These are phyloP conservation scores for Gnomoniopsis smithogilvyi DNA, from an alignment of 2,329 filamentous ascomycete species.

Conservation along the genomic window DNA sequence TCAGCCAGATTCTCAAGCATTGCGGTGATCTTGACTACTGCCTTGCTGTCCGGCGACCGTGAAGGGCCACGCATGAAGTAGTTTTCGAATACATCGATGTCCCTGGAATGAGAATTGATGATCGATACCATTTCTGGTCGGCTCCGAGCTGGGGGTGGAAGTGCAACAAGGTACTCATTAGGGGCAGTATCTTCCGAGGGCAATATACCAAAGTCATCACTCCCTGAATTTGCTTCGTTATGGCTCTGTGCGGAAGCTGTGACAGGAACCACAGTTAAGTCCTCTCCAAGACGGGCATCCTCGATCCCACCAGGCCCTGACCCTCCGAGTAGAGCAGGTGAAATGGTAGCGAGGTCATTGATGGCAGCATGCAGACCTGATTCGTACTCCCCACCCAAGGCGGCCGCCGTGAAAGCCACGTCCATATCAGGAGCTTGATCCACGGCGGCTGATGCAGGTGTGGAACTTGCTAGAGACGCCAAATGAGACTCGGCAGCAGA, in stretches of 20 bases:
- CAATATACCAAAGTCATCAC: constrained; percentile 11
- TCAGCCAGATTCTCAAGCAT: constrained; percentile 50
- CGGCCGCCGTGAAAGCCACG: constrained; percentile 1
- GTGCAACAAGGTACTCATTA: constrained; percentile 50
- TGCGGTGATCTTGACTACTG: constrained; percentile 45
- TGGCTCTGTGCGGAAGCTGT: neutral
- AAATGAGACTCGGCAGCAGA: constrained; percentile 1
- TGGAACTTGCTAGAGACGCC: constrained; percentile 4
- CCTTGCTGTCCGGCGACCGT: constrained; percentile 33
- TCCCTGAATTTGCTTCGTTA: neutral
- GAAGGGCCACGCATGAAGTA: constrained; percentile 39
- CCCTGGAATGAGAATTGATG: constrained; percentile 39
- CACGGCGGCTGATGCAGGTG: constrained; percentile 3
- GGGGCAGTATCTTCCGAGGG: constrained; percentile 21
- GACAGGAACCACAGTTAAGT: neutral
- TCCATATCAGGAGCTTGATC: neutral
- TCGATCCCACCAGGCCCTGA: neutral
- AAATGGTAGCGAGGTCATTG: constrained; percentile 10
- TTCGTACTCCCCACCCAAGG: constrained; percentile 4
- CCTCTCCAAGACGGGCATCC: neutral
- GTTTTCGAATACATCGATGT: constrained; percentile 43
- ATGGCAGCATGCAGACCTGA: neutral
- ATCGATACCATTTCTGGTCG: constrained; percentile 51
- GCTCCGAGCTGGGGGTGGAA: constrained; percentile 53
- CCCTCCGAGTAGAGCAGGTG: constrained; percentile 10